These are phyloP conservation scores for Mucor velutinosus DNA, from an alignment of 371 early-diverging fungal genomes.

Conservation along the genomic window DNA sequence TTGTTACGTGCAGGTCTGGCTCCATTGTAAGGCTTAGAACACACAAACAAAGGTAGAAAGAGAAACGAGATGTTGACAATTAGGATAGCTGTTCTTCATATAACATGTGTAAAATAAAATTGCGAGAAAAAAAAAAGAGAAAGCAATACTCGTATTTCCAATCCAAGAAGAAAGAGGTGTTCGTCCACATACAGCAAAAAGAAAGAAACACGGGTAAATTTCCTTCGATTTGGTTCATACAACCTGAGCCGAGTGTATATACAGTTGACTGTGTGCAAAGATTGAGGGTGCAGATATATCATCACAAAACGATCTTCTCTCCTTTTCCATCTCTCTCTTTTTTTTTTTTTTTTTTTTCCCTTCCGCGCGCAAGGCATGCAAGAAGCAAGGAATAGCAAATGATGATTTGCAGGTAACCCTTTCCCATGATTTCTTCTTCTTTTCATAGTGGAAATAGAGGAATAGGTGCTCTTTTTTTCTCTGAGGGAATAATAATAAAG, in stretches of 20 bases:
- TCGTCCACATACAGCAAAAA: background rate
- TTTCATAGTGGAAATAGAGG: constrained; percentile 10
- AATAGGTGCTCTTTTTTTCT: constrained; percentile 9
- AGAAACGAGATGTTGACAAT: constrained; percentile 20
- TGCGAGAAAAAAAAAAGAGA: constrained; percentile 19
- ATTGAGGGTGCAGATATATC: background rate
- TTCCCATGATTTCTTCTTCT: background rate
- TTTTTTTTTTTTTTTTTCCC: background rate
- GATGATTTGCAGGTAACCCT: background rate
- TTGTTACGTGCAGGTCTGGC: constrained; percentile 25
- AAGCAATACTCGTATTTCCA: constrained; percentile 3
- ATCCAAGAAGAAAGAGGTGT: background rate
- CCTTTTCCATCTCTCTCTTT: background rate
- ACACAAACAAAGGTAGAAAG: constrained; percentile 16
- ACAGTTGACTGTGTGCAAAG: background rate
- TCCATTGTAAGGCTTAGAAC: constrained; percentile 30
- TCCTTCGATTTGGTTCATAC: background rate
- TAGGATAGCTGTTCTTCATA: constrained; percentile 20
- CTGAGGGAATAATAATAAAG: constrained; percentile 1
- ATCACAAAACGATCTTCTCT: background rate
- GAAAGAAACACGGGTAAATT: background rate
- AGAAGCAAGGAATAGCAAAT: background rate
- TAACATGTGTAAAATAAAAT: constrained; percentile 16
- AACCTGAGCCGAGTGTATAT: background rate
- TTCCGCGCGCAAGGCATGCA: background rate